phyloP scores from a whole-genome alignment of 108 stramenopile species.

The Skeletonema costatum region DNA sequence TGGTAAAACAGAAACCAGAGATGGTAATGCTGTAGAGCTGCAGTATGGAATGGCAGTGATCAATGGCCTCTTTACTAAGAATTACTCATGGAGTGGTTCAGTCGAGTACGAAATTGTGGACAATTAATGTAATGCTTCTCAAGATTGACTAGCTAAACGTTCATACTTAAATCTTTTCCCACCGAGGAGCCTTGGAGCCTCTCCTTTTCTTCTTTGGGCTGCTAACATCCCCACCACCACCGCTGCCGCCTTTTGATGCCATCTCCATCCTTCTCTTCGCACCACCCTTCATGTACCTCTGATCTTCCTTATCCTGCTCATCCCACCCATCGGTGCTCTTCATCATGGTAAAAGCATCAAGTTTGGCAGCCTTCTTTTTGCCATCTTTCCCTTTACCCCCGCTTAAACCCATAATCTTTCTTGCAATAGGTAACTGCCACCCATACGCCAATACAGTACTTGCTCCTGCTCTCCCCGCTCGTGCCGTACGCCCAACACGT shows the following conservation, averaged over 20 bases:
- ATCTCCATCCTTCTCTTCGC: conserved; percentile 28
- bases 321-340: conserved; percentile 35
- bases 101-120: neutral
- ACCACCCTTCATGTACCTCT: conserved; percentile 30
- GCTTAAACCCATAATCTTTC: conserved; percentile 66
- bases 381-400: conserved; percentile 15
- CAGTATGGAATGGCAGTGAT: neutral
- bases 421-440: conserved; percentile 86
- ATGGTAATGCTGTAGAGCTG: neutral
- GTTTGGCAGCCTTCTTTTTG: conserved; percentile 18
- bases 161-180: neutral
- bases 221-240: neutral
- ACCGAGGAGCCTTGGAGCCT: neutral
- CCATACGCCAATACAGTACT: conserved; percentile 89
- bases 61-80: neutral
- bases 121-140: neutral
- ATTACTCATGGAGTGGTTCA: neutral
- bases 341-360: conserved; percentile 42
- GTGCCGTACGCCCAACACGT: conserved; percentile 90
- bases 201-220: neutral
- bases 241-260: neutral
- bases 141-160: neutral
- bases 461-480: conserved; percentile 88
- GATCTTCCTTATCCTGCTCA: conserved; percentile 23
- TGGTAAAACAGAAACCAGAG: neutral